These are phyloP conservation scores for Articulospora tetracladia DNA, from an alignment of 495 filamentous ascomycete species.

Conservation along the genomic window DNA sequence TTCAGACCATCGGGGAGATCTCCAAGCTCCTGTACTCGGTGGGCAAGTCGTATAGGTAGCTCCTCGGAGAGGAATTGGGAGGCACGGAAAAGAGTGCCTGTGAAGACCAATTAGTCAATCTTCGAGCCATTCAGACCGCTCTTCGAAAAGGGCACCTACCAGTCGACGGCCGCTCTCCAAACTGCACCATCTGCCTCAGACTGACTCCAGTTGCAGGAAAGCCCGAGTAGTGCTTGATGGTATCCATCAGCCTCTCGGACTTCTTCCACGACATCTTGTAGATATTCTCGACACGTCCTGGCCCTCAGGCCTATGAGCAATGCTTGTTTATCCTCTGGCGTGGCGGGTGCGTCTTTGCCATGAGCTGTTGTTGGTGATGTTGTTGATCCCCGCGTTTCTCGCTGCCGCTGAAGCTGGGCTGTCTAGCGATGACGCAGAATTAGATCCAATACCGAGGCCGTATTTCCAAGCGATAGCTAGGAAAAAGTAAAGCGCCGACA, in stretches of 20 bases:
- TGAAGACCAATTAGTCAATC: conserved; percentile 10
- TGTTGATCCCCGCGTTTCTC: conserved; percentile 7
- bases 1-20: conserved; percentile 95
- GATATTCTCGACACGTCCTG: conserved; percentile 10
- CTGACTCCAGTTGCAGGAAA: conserved; percentile 97
- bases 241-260: conserved; percentile 88
- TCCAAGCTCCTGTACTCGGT: conserved; percentile 89
- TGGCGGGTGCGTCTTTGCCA: conserved; percentile 15
- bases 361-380: conserved; percentile 14
- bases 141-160: conserved; percentile 46
- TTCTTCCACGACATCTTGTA: conserved; percentile 80
- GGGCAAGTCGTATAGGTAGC: conserved; percentile 92
- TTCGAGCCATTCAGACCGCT: neutral
- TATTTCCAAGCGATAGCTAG: neutral
- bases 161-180: conserved; percentile 84
- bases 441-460: conserved; percentile 10
- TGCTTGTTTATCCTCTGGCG: conserved; percentile 9
- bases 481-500: neutral
- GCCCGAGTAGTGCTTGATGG: conserved; percentile 96
- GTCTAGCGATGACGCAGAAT: conserved; percentile 8
- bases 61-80: conserved; percentile 99
- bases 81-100: conserved; percentile 93
- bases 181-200: conserved; percentile 98
- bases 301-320: conserved; percentile 30
- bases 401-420: neutral